Conservation (phyloP, 371 early-diverging fungal genomes). For the Zancudomyces culisetae region DNA sequence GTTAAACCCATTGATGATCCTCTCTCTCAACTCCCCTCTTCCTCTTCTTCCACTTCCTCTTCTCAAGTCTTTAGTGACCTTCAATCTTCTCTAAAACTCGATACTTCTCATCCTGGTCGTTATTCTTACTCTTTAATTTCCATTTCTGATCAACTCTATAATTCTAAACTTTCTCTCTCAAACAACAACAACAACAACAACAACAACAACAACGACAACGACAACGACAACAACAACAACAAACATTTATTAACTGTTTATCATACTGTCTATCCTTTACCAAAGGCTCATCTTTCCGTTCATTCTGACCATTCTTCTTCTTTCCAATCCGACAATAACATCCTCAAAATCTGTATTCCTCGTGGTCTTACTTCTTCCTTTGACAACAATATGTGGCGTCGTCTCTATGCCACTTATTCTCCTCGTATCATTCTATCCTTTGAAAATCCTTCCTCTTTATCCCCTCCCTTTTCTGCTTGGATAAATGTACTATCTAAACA, state of each 20-base stretch:
- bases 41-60: conserved; percentile 8
- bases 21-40: too few relatives aligned
- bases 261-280: too few relatives aligned
- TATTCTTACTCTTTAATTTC: conserved; percentile 17
- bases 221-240: too few relatives aligned
- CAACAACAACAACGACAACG: too few relatives aligned
- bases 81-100: conserved; percentile 10
- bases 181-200: too few relatives aligned
- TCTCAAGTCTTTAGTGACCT: conserved; percentile 10
- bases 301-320: too few relatives aligned
- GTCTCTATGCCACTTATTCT: conserved; percentile 6
- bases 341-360: conserved; percentile 16
- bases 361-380: conserved; percentile 10
- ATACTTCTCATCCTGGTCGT: conserved; percentile 14
- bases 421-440: conserved; percentile 20
- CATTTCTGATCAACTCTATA: conserved; percentile 21
- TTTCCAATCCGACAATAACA: too few relatives aligned
- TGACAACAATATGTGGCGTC: not conserved
- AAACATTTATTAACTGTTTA: too few relatives aligned
- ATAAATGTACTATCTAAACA: conserved; percentile 18
- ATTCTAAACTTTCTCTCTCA: too few relatives aligned
- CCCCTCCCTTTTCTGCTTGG: conserved; percentile 22
- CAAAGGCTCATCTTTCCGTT: too few relatives aligned
- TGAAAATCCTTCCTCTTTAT: conserved; percentile 1
- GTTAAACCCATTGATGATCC: too few relatives aligned